A percentile compares a stretch with the other conserved stretches of the same genome.
Conservation (phyloP, 1,284 basidiomycete genomes). For the Sphagnurus paluster region DNA sequence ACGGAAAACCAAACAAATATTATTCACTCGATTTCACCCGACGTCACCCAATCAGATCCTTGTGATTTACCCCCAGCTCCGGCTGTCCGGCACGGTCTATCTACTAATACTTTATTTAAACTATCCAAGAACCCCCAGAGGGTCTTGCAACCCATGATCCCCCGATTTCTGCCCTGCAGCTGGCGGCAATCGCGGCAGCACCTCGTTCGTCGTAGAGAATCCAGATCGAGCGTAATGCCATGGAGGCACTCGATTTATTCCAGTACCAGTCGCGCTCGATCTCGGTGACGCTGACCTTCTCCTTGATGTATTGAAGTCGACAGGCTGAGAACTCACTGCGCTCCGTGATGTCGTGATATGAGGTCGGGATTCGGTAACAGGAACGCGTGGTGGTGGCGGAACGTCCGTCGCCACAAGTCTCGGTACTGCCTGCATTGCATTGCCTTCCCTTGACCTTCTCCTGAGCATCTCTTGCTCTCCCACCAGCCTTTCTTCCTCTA, state of each 20-base stretch:
- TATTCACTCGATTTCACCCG: constrained; percentile 31
- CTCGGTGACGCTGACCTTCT: constrained; percentile 3
- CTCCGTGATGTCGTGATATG: constrained; percentile 16
- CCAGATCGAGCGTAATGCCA: constrained; percentile 57
- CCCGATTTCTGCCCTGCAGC: constrained; percentile 25
- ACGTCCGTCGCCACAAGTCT: constrained; percentile 23
- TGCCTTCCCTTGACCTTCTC: constrained; percentile 25
- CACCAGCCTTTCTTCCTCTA: constrained; percentile 66
- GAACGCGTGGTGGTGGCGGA: constrained; percentile 28
- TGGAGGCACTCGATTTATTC: constrained; percentile 34
- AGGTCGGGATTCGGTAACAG: constrained; percentile 31
- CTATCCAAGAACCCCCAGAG: constrained; percentile 55
- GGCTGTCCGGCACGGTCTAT: not conserved
- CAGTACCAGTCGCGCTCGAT: constrained; percentile 8
- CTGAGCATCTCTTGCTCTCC: constrained; percentile 43
- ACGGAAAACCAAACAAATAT: constrained; percentile 18
- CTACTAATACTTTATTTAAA: constrained; percentile 5
- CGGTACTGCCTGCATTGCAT: constrained; percentile 16
- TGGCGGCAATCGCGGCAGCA: constrained; percentile 43
- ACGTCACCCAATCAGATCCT: constrained; percentile 39
- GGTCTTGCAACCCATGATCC: constrained; percentile 52
- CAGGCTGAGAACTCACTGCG: constrained; percentile 13
- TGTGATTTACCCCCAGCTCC: constrained; percentile 37
- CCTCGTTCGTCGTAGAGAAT: constrained; percentile 39
- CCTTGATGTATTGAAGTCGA: constrained; percentile 4